Percentiles rank a stretch among this genome's conserved stretches.
phyloP scores from a whole-genome alignment of 228 moss, liverwort and hornwort species.

The Sphagnum fallax region DNA sequence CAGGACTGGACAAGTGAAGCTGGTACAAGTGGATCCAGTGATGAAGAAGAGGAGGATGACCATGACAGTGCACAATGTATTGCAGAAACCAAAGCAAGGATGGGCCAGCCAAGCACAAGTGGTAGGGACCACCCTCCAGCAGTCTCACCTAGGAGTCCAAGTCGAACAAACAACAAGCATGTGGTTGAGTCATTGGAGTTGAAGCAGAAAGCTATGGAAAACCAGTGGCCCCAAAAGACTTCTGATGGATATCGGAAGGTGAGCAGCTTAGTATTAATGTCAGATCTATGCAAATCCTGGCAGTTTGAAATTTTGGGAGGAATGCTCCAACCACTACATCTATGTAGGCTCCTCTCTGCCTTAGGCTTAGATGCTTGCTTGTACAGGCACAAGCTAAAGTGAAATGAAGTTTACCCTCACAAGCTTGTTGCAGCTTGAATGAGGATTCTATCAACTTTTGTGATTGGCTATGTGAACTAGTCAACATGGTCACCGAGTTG shows the following conservation, averaged over 20 bases:
- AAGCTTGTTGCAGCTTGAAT: no score
- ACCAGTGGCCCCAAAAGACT: conserved; percentile 7
- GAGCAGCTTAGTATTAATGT: conserved; percentile 1
- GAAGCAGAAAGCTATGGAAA: conserved; percentile 37
- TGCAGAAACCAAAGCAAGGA: conserved; percentile 60
- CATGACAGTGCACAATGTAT: conserved; percentile 20
- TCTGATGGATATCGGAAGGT: conserved; percentile 16
- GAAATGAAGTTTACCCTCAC: no score
- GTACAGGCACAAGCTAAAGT: no score
- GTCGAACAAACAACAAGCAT: conserved; percentile 14
- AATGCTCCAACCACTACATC: no score
- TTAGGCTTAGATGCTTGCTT: no score
- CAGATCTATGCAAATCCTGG: no score
- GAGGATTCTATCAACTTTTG: no score
- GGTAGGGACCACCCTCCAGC: conserved; percentile 47
- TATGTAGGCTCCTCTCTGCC: no score
- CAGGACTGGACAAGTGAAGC: conserved; percentile 94
- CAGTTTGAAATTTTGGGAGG: no score
- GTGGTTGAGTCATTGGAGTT: conserved; percentile 29
- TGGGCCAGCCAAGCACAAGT: conserved; percentile 88
- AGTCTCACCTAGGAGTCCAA: conserved; percentile 22
- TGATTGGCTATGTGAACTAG: no score
- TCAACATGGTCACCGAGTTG: no score
- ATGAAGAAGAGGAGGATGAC: conserved; percentile 18
- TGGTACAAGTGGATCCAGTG: conserved; percentile 74